Base-by-base conservation (phyloP, 2,329 filamentous ascomycete genomes). In the Xylaria sp. region DNA sequence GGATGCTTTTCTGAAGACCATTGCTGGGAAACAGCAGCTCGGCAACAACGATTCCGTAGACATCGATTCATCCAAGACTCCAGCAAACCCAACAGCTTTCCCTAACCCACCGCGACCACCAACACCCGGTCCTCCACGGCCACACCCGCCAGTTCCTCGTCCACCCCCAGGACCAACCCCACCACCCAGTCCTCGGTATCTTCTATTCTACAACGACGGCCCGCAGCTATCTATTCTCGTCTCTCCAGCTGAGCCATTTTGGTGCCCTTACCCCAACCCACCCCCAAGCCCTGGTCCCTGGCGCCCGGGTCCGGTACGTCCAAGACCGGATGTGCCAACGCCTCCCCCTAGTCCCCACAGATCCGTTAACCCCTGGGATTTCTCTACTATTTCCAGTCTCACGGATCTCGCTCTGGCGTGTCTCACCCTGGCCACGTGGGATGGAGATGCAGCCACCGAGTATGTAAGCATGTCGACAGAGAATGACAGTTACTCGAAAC, bases 161-260 rank as follows among this genome's bases (percentile, higher is more conserved):
- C 70, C 59, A 48, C 76, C 75, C 8, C 73, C 75, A 56, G 74
- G 68, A 50, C 77, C 76, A 52, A 77, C 77, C 41, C 76, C 77
- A 57, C 77, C 77, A 37, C 77, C 77, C 2, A 78, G 77, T 58
- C 76, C 76, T 69, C 73, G 20, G 5, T 64, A 70, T 44, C 37
- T 32, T 58, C 28, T 20, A 39, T 13, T 50, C 51, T 13, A 4
- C 44, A 10, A 44, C 7, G 34, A 68, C 51, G 64, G 28, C 48
- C 39, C 54, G 57, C 68, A 70, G 13, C 39, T 72, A 48, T 69
- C 70, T 70, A 66, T 65, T 56, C 34, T 72, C 59, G 57, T 58
- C 23, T 63, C 63, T 3, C 63, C 32, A 44, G 32, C 57, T 56
- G 59, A 41, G 39, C 66, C 70, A 12, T 39, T 68, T 28, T 69